These are phyloP conservation scores for Trametes cubensis DNA, from an alignment of 768 basidiomycete genomes.

Conservation along the genomic window DNA sequence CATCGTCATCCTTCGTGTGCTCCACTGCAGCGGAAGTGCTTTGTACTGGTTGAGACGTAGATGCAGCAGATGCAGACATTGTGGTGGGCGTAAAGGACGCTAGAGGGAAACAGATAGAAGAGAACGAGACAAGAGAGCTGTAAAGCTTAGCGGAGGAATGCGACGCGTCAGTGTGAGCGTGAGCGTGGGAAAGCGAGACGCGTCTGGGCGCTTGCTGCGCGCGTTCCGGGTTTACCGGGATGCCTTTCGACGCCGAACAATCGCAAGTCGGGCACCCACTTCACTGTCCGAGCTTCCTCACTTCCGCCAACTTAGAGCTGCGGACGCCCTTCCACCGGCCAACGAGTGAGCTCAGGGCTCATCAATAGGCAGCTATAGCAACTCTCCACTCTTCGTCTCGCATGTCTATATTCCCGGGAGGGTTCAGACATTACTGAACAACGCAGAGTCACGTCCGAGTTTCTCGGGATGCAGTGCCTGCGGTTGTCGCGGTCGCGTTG, in stretches of 20 bases:
- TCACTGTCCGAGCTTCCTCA: too few species aligned
- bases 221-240: neutral
- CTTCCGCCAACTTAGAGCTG: too few species aligned
- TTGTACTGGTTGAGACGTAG: constrained; percentile 33
- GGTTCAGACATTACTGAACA: too few species aligned
- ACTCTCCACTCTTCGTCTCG: too few species aligned
- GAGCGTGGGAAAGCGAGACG: constrained; percentile 16
- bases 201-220: neutral
- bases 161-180: constrained; percentile 16
- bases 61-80: constrained; percentile 34
- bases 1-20: constrained; percentile 42
- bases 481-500: neutral
- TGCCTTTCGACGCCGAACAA: neutral
- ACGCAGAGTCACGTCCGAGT: neutral
- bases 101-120: neutral
- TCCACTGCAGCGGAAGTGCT: constrained; percentile 28
- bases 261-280: too few species aligned
- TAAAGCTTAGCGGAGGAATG: neutral
- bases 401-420: too few species aligned
- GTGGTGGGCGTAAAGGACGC: neutral
- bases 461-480: neutral
- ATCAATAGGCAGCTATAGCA: too few species aligned
- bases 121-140: neutral
- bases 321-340: too few species aligned
- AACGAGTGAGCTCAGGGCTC: too few species aligned